Percentiles rank a stretch among this genome's conserved stretches.
These are phyloP conservation scores for Dianthus caryophyllus DNA, from an alignment of 148 eudicot species.

Conservation along the genomic window DNA sequence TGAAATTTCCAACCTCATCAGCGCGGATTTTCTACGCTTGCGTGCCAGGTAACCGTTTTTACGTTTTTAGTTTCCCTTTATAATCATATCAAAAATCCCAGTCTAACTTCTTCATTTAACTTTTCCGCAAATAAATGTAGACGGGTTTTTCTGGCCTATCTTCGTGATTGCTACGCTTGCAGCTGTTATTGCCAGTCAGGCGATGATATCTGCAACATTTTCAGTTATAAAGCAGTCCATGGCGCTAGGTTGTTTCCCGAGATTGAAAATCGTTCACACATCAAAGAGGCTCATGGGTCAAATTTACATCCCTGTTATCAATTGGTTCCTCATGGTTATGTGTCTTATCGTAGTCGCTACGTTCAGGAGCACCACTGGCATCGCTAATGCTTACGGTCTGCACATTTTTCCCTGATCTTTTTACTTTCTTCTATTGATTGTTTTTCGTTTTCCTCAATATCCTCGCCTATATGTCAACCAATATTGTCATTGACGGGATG, in stretches of 20 bases:
- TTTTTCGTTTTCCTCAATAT: background rate
- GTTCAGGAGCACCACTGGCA: slow-evolving; percentile 70
- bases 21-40: slow-evolving; percentile 68
- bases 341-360: slow-evolving; percentile 81
- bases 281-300: slow-evolving; percentile 87
- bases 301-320: slow-evolving; percentile 91
- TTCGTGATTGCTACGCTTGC: slow-evolving; percentile 88
- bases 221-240: slow-evolving; percentile 83
- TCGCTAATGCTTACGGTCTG: slow-evolving; percentile 91
- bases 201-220: slow-evolving; percentile 97
- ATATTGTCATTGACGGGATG: background rate
- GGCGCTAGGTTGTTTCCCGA: slow-evolving; percentile 94
- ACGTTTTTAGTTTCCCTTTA: background rate
- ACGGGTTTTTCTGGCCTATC: slow-evolving; percentile 81
- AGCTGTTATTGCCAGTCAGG: slow-evolving; percentile 93
- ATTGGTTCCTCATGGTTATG: slow-evolving; percentile 91
- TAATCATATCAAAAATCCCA: background rate
- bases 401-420: background rate
- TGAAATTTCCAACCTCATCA: slow-evolving; percentile 49
- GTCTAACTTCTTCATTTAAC: slow-evolving; percentile 7
- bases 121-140: slow-evolving; percentile 32
- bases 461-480: background rate
- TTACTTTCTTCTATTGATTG: background rate
- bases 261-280: slow-evolving; percentile 87
- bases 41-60: slow-evolving; percentile 58